phyloP scores from a whole-genome alignment of 228 moss, liverwort and hornwort genomes.

The Sphagnum magellanicum region DNA sequence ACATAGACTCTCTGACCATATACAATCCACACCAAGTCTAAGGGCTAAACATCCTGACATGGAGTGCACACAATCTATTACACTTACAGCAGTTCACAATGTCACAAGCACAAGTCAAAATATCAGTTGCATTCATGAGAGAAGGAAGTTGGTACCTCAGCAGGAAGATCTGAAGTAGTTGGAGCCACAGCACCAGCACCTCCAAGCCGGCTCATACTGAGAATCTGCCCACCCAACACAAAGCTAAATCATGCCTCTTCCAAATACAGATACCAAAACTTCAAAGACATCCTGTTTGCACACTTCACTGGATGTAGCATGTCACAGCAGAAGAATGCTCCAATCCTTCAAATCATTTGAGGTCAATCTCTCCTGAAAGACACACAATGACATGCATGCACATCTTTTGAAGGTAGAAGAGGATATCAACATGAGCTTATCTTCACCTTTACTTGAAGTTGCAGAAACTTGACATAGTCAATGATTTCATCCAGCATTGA shows the following conservation, averaged over 20 bases:
- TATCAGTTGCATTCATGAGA: not conserved
- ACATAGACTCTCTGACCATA: too few relatives aligned
- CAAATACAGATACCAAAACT: not conserved
- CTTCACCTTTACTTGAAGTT: conserved; percentile 95
- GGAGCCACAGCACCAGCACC: conserved; percentile 91
- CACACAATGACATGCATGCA: not conserved
- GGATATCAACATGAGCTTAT: not conserved
- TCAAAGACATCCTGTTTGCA: not conserved
- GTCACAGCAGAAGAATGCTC: not conserved
- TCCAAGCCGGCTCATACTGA: conserved; percentile 98
- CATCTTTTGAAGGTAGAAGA: not conserved
- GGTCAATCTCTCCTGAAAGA: not conserved
- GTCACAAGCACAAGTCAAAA: not conserved
- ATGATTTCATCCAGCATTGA: conserved; percentile 99
- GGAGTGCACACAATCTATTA: not conserved
- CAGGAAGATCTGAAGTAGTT: conserved; percentile 66
- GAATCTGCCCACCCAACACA: conserved; percentile 40
- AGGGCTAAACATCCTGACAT: too few relatives aligned
- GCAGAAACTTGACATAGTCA: conserved; percentile 93
- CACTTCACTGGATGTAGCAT: not conserved
- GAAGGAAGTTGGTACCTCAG: conserved; percentile 58
- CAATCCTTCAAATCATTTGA: not conserved
- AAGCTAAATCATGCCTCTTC: not conserved
- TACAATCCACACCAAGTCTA: too few relatives aligned
- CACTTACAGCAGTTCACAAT: not conserved